Evolutionary conservation across 768 basidiomycete genomes (phyloP).

Genomic region (Suillus fuscotomentosus): DNA sequence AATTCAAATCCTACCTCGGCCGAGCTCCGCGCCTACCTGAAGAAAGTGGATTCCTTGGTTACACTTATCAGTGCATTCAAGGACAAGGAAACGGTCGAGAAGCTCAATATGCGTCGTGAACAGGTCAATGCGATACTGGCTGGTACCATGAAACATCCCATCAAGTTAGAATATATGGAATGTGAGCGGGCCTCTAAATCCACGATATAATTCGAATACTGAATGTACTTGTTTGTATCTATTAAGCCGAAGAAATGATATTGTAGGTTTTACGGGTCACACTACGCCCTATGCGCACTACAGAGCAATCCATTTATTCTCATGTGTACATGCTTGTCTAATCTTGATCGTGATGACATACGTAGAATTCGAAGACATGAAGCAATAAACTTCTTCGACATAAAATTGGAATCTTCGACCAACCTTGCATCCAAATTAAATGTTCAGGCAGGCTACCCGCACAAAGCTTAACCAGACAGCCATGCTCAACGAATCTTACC

Average conservation of each 20-base stretch:
- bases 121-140: neutral
- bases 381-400: neutral
- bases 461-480: neutral
- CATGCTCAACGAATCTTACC: neutral
- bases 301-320: constrained; percentile 52
- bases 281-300: constrained; percentile 62
- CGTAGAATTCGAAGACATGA: neutral
- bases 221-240: neutral
- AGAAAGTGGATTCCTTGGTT: neutral
- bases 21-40: neutral
- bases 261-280: constrained; percentile 45
- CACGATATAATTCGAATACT: constrained; percentile 69
- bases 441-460: no score
- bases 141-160: neutral
- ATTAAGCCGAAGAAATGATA: neutral
- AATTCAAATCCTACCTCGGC: neutral
- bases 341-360: constrained; percentile 43
- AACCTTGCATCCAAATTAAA: neutral
- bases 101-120: neutral
- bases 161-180: neutral
- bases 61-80: neutral
- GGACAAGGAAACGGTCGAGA: neutral
- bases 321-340: constrained; percentile 56
- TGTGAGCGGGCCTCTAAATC: constrained; percentile 41
- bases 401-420: neutral